A percentile compares a stretch with the other conserved stretches of the same genome.
Conservation (phyloP, 371 early-diverging fungal species). For the Chytridiales sp. region DNA sequence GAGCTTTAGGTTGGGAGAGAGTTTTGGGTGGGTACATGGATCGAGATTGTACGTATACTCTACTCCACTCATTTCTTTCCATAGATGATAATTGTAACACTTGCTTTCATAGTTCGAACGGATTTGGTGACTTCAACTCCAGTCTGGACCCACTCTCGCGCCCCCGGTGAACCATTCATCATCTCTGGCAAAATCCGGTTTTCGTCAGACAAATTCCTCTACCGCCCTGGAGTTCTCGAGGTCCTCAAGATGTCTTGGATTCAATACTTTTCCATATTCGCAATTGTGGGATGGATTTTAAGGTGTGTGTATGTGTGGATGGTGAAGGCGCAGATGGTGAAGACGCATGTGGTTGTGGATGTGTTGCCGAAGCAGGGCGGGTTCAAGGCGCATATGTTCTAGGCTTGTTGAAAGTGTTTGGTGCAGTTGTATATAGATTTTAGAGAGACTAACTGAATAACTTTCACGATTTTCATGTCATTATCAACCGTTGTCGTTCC, state of each 20-base stretch:
- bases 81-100: not conserved
- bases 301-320: conserved; percentile 18
- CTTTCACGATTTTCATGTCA: no score
- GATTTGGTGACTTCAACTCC: conserved; percentile 1
- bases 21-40: conserved; percentile 24
- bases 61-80: not conserved
- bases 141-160: conserved; percentile 28
- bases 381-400: conserved; percentile 22
- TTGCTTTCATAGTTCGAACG: not conserved
- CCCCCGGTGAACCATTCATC: conserved; percentile 23
- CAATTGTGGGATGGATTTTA: conserved; percentile 18
- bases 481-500: no score
- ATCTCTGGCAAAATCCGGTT: conserved; percentile 28
- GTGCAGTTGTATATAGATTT: no score
- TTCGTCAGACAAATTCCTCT: conserved; percentile 20
- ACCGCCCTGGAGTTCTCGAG: conserved; percentile 36
- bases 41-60: conserved; percentile 25
- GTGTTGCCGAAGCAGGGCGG: conserved; percentile 23
- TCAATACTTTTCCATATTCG: conserved; percentile 36
- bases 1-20: conserved; percentile 17
- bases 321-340: conserved; percentile 21
- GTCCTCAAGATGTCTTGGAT: conserved; percentile 42
- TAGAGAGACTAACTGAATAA: no score
- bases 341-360: conserved; percentile 29
- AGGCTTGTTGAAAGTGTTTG: no score